Evolutionary conservation across 106 monocot genomes (phyloP), one percentile per base, ranked within the genome.

Genomic region (Hemerocallis citrina): DNA sequence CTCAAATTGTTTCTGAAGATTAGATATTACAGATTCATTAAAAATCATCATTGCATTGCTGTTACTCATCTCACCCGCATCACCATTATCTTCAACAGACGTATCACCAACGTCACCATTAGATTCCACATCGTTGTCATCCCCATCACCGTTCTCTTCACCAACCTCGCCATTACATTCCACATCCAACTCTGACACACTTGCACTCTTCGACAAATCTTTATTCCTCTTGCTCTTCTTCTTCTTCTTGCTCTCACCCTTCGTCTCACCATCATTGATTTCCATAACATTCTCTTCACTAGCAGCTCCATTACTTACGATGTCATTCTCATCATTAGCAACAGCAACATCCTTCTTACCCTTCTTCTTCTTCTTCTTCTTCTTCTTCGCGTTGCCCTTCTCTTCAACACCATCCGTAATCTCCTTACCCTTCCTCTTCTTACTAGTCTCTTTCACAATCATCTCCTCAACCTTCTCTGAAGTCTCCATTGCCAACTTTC

Each of bases 1-100:
- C 63, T 96, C 90, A 52, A 96, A 96, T 52, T 96, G 81, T 64
- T 64, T 87, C 72, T 96, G 87, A 43, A 96, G 84, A 75, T 91
- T 91, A 9, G 90, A 90, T 25, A 96, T 60, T 11, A 79, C 22
- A 35, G 37, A 43, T 48, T 91, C 87, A 51, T 91, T 79, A 59
- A 84, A 72, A 39, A 37, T 56, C 29, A 87, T n/a, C 24, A 58
- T 24, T 14, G 59, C 59, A 21, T 41, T 9, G 29, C 7, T 40
- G 45, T 57, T 59, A 21, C 30, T 34, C 11, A 15, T 64, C 43
- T 64, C 46, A 50, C 52, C 55, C 7, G 12, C 66, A 55, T 68
- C 50, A 52, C 47, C 50, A 43, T 69, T 57, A 27, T 9, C 68
- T 34, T 24, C 44, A 16, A 34, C 34, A 34, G 46, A 59, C 2